Base-by-base conservation (phyloP, 2,329 filamentous ascomycete genomes). In the Cercospora citrullina region DNA sequence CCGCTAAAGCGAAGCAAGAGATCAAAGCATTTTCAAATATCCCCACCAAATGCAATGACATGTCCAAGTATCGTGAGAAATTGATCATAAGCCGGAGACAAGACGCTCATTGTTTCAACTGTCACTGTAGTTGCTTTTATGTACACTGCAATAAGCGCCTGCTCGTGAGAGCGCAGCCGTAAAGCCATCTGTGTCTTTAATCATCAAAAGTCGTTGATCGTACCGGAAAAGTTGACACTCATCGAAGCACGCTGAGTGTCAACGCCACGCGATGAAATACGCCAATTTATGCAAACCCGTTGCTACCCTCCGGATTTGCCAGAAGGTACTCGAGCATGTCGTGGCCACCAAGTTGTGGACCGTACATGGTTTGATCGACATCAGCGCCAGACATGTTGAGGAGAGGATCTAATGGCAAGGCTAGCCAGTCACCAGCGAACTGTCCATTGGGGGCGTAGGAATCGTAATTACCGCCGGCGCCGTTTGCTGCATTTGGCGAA, bases 311-410 rank as follows among this genome's bases (percentile, higher is more conserved):
- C n/a, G 65, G 62, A 26, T 63, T 67, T 39, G 84, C 73, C 68
- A 84, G 70, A 16, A 84, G 77, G 28, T 68, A 68, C 73, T 85
- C 83, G 31, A 85, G 73, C 81, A 84, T 81, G 72, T 85, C 83
- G 71, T 82, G 79, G 1, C 82, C 71, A 81, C 90, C 80, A 84
- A 91, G 77, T 88, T 93, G 87, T n/a, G 87, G 87, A 0, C 87
- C 87, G 77, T 84, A 85, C 53, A 83, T 81, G 31, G 82, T 84
- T 73, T 82, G 80, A 21, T 84, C 87, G 23, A 88, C 86, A 64
- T 87, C 86, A 1, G 85, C 83, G 73, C 85, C 84, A 70, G 84
- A 84, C 73, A 86, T 84, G 70, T 84, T 84, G 64, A 88, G 82
- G 68, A 89, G 82, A 53, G 86, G 85, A 75, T 89, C 86, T 3